Evolutionary conservation across 2,329 filamentous ascomycete genomes (phyloP), one percentile per base, ranked within the genome.

Genomic region (Alternaria novae-zelandiae): DNA sequence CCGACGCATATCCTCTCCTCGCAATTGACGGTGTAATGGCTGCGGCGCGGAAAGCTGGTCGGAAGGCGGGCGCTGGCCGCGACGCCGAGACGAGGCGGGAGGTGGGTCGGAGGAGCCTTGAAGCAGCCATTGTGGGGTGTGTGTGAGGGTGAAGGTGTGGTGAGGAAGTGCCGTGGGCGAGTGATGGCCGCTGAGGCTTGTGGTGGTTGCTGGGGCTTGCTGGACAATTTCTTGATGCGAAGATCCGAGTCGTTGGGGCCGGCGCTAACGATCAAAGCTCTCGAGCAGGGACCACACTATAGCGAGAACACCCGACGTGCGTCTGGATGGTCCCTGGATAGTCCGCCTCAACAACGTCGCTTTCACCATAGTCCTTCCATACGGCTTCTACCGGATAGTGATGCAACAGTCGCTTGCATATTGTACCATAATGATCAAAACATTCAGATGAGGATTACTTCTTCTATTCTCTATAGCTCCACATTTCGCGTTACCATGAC

Each of bases 61-160:
- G 85, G 74, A 84, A 78, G 59, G 83, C 76, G 71, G 86, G 80
- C 70, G 84, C 78, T 59, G 84, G 78, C 69, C 84, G 81, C 68
- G 86, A 83, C 69, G 86, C 84, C 69, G 88, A 86, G 70, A 90
- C 78, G 76, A 90, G 83, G 79, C 88, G 86, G 75, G 87, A 84
- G 73, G 88, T 87, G 73, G 88, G 88, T 79, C 88, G 87, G 81
- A 90, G 83, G 73, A 91, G 82, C 83, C 88, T 85, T 74, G 86
- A 82, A 77, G 84, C 83, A 77, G 86, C 84, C 87, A 89, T 90
- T 77, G 56, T 55, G 59, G 30, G 26, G 36, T 25, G 15, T 51
- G 57, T 64, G 64, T 23, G 56, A 23, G 54, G 56, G 61, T 63
- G 64, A 67, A 63, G 62, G 68, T 66, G 65, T 68, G 60, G 65